These are phyloP conservation scores for Trypethelium eluteriae DNA, from an alignment of 495 filamentous ascomycete species.

Conservation along the genomic window DNA sequence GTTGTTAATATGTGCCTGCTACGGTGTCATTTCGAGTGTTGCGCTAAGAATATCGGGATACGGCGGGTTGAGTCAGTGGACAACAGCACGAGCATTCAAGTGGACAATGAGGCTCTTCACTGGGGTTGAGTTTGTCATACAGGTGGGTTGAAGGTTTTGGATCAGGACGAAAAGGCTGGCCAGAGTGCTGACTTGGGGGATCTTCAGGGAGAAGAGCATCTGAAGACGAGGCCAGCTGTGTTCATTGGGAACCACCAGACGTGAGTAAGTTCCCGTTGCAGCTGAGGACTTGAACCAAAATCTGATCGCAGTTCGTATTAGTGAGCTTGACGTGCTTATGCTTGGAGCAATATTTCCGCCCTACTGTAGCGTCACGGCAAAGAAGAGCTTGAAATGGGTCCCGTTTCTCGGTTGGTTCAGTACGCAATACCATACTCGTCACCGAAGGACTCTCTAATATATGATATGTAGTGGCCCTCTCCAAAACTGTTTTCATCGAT, in stretches of 20 bases:
- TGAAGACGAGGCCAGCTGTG: slow-evolving; percentile 58
- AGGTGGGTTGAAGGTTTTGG: slow-evolving; percentile 18
- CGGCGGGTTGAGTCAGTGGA: slow-evolving; percentile 75
- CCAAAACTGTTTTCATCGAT: slow-evolving; percentile 90
- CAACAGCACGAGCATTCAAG: slow-evolving; percentile 72
- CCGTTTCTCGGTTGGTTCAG: slow-evolving; percentile 95
- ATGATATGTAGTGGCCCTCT: slow-evolving; percentile 54
- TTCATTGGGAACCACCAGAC: slow-evolving; percentile 63
- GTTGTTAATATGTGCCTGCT: slow-evolving; percentile 58
- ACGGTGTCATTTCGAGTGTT: slow-evolving; percentile 71
- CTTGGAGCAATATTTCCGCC: slow-evolving; percentile 79
- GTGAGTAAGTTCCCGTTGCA: neutral
- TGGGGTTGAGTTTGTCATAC: slow-evolving; percentile 71
- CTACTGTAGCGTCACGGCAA: slow-evolving; percentile 89
- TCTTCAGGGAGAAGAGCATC: slow-evolving; percentile 51
- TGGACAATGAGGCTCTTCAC: slow-evolving; percentile 66
- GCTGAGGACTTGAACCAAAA: slow-evolving; percentile 27
- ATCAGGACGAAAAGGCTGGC: slow-evolving; percentile 20
- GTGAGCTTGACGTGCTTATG: slow-evolving; percentile 86
- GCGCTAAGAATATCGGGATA: slow-evolving; percentile 62
- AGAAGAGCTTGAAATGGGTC: slow-evolving; percentile 69
- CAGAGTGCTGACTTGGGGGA: slow-evolving; percentile 24
- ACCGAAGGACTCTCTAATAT: neutral
- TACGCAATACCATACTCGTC: slow-evolving; percentile 19
- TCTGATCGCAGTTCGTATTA: slow-evolving; percentile 51